Evolutionary conservation across 768 basidiomycete species (phyloP), one percentile per base, ranked within the genome.

Genomic region (Amanita muscaria): DNA sequence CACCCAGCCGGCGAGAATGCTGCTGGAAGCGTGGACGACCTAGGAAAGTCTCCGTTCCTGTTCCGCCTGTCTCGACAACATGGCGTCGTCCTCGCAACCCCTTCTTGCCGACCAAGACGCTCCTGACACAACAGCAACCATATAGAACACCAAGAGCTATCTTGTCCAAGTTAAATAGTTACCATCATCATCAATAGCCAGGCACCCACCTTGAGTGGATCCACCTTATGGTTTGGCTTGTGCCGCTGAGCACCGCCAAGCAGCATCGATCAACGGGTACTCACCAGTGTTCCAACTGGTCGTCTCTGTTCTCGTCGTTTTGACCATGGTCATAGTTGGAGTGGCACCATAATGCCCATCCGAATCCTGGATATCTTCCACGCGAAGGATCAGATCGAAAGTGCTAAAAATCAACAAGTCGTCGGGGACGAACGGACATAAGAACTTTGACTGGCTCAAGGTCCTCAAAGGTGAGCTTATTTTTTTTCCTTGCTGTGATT

Each of bases 1-100:
- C n/a, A n/a, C n/a, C n/a, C n/a, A n/a, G n/a, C n/a, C n/a, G n/a
- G 40, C 6, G 38, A 40, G 29, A 40, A 15, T 9, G 46, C n/a
- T 22, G 19, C 46, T 29, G 87, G 53, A 91, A 91, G 66, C 74
- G 88, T 6, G 88, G 88, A 11, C 65, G 88, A 23, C 88, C 88
- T 12, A 74, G 86, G 53, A 90, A 90, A 65, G 70, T 79, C 36
- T 68, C 74, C 8, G 66, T 73, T 14, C 62, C 73, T n/a, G 59
- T 64, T 32, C 53, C 68, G 8, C 60, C 73, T n/a, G 58, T 64
- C 27, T 51, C 69, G 9, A 45, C 62, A 1, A 52, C 60, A 11
- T 42, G 61, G 3, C 51, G 58, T 5, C 47, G 9, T 56, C 52
- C 40, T 19, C 18, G 14, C 51, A 36, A 36, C 27, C 50, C 14